Evolutionary conservation across 2,329 filamentous ascomycete genomes (phyloP).

Genomic region (Aotearoamyces nothofagi): DNA sequence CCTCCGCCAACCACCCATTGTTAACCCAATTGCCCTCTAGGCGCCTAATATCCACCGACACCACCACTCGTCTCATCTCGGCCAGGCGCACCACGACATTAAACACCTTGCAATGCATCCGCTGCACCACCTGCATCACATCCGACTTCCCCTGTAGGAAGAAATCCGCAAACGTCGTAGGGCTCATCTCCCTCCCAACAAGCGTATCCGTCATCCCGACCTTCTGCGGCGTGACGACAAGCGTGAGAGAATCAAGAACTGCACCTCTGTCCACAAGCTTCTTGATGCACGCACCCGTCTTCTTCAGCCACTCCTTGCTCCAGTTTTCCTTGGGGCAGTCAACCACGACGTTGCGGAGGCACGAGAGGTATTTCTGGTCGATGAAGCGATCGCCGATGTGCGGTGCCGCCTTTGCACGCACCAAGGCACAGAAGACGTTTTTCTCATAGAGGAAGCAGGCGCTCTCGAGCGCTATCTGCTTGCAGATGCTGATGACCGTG

Average conservation of each 20-base stretch:
- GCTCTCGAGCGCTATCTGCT: conserved; percentile 11
- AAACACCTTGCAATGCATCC: conserved; percentile 9
- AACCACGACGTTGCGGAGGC: conserved; percentile 11
- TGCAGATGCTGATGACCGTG: conserved; percentile 10
- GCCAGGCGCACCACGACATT: conserved; percentile 13
- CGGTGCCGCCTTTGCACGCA: conserved; percentile 5
- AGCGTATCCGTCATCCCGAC: conserved; percentile 6
- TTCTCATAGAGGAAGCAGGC: conserved; percentile 11
- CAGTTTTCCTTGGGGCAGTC: conserved; percentile 9
- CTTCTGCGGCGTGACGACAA: conserved; percentile 9
- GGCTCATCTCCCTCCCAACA: conserved; percentile 5
- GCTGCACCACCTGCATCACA: conserved; percentile 9
- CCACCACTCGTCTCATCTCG: conserved; percentile 3
- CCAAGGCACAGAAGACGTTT: conserved; percentile 12
- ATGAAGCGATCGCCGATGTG: conserved; percentile 4
- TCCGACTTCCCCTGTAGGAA: conserved; percentile 7
- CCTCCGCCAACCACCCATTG: background rate
- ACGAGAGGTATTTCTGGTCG: conserved; percentile 3
- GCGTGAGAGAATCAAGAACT: conserved; percentile 9
- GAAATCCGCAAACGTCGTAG: conserved; percentile 13
- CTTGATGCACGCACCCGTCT: conserved; percentile 7
- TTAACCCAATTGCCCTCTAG: background rate
- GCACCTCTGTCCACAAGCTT: conserved; percentile 7
- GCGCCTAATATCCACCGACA: conserved; percentile 7
- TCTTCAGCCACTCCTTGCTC: conserved; percentile 8